Evolutionary conservation across 2,329 filamentous ascomycete species (phyloP).

Genomic region (Colletotrichum tropicicola): DNA sequence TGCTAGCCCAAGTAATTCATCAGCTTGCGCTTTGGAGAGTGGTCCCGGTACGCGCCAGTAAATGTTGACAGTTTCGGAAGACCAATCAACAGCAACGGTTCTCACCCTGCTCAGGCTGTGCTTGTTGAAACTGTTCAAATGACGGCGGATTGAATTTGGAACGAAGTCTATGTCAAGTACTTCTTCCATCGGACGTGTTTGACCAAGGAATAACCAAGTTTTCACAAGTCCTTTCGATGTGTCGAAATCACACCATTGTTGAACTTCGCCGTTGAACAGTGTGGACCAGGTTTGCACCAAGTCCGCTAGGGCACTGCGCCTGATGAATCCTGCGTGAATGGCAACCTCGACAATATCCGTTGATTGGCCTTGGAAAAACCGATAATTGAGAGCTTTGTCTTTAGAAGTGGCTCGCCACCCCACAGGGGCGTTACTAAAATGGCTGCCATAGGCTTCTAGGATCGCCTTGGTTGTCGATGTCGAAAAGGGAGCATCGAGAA

Average conservation of each 20-base stretch:
- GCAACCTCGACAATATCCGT: neutral
- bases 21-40: neutral
- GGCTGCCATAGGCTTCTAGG: neutral
- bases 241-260: neutral
- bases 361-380: neutral
- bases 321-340: neutral
- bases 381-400: neutral
- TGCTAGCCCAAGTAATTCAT: neutral
- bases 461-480: neutral
- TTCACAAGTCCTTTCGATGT: neutral
- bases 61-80: neutral
- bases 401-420: neutral
- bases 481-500: neutral
- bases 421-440: neutral
- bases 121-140: neutral
- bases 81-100: constrained; percentile 1
- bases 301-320: neutral
- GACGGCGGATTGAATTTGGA: neutral
- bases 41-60: constrained; percentile 4
- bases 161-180: neutral
- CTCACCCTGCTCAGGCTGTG: neutral
- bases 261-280: neutral
- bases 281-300: neutral
- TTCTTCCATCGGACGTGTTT: neutral
- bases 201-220: neutral